A percentile compares a stretch with the other conserved stretches of the same genome.
phyloP scores from a whole-genome alignment of 306 rosid genomes.

The Mimosa pudica region DNA sequence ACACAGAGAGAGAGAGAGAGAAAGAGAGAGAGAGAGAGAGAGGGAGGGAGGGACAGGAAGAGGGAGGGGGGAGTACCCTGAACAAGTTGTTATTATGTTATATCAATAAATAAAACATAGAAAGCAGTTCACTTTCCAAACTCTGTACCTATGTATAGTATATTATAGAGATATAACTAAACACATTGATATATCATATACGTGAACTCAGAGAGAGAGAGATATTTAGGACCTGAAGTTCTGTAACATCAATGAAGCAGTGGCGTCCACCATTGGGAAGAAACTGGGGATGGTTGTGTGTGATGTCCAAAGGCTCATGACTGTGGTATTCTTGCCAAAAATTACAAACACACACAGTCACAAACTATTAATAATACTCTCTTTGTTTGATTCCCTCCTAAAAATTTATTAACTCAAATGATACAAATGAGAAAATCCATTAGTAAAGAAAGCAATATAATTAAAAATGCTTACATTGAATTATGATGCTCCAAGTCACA shows the following conservation, averaged over 20 bases:
- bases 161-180: no score
- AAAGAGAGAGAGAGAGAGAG: background rate
- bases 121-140: background rate
- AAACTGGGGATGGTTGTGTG: constrained; percentile 6
- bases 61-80: background rate
- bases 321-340: constrained; percentile 29
- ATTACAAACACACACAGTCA: background rate
- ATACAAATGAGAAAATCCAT: background rate
- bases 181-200: no score
- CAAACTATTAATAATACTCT: background rate
- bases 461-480: constrained; percentile 35
- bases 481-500: constrained; percentile 23
- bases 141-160: no score
- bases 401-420: background rate
- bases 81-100: no score
- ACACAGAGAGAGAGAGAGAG: background rate
- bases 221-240: constrained; percentile 32
- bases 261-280: background rate
- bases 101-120: no score
- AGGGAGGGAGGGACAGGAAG: no score
- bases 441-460: background rate
- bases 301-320: constrained; percentile 26
- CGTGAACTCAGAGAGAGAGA: background rate
- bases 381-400: background rate
- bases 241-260: constrained; percentile 27